Evolutionary conservation across 257 asterid genomes (phyloP).

Genomic region (Capsicum pubescens): DNA sequence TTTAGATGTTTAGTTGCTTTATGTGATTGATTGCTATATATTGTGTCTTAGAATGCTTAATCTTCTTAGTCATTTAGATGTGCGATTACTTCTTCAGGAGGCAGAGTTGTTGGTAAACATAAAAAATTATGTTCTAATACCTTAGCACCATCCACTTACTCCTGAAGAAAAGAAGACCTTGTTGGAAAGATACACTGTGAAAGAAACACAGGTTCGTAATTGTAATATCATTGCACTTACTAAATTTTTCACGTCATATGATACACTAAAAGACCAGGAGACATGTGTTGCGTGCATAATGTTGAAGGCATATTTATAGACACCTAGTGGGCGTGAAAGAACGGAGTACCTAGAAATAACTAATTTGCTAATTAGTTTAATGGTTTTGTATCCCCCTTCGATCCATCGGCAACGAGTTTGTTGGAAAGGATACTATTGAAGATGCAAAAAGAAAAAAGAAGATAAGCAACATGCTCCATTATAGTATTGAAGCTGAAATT

Average conservation of each 20-base stretch:
- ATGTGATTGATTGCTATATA: neutral
- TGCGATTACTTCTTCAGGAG: slow-evolving; percentile 47
- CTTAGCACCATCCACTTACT: slow-evolving; percentile 79
- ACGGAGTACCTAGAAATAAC: neutral
- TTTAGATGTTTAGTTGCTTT: neutral
- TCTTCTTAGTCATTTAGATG: neutral
- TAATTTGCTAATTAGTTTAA: neutral
- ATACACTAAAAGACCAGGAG: neutral
- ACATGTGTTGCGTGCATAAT: neutral
- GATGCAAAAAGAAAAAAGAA: neutral
- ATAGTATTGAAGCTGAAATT: neutral
- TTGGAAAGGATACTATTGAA: neutral
- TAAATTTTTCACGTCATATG: slow-evolving; percentile 18
- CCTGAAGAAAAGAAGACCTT: slow-evolving; percentile 79
- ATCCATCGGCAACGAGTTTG: neutral
- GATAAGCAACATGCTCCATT: neutral
- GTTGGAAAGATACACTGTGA: slow-evolving; percentile 90
- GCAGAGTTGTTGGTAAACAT: slow-evolving; percentile 84
- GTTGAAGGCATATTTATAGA: neutral
- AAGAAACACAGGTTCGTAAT: slow-evolving; percentile 81
- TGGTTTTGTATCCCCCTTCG: neutral
- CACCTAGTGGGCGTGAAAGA: neutral
- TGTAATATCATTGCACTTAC: neutral
- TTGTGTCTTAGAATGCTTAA: neutral
- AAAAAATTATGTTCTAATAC: slow-evolving; percentile 82